Percentiles rank a stretch among this genome's conserved stretches.
phyloP scores from a whole-genome alignment of 2,329 filamentous ascomycete species.

The Xylaria sp. region DNA sequence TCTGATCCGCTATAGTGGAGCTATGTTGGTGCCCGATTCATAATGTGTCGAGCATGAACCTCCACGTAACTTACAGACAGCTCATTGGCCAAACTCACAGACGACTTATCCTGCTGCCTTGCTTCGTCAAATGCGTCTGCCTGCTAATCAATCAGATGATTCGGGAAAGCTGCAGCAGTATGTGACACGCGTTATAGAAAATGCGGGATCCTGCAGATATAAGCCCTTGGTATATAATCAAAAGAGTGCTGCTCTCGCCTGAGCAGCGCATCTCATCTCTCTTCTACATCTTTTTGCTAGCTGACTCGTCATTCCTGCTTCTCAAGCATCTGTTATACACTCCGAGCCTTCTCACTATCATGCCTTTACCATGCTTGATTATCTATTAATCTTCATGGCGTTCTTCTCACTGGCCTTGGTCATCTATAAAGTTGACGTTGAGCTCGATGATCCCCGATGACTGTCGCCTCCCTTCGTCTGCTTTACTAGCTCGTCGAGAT shows the following conservation, averaged over 20 bases:
- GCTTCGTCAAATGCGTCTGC: background rate
- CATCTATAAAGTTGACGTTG: constrained; percentile 8
- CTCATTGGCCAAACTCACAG: constrained; percentile 5
- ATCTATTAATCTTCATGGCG: background rate
- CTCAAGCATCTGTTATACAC: constrained; percentile 1
- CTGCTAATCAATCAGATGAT: background rate
- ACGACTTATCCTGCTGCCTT: background rate
- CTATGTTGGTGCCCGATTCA: constrained; percentile 15
- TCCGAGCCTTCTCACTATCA: background rate
- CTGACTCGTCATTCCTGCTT: background rate
- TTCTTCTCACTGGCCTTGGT: background rate
- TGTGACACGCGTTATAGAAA: background rate
- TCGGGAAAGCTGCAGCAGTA: background rate
- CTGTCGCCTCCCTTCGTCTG: constrained; percentile 26
- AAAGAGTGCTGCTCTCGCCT: background rate
- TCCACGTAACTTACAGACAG: constrained; percentile 18
- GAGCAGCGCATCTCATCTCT: background rate
- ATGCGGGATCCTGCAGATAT: background rate
- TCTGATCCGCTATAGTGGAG: constrained; percentile 10
- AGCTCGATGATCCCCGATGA: constrained; percentile 5
- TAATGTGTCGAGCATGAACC: constrained; percentile 13
- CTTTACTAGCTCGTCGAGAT: constrained; percentile 38
- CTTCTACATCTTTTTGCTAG: background rate
- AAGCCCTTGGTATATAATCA: constrained; percentile 9
- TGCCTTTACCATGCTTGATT: background rate